These are phyloP conservation scores for Pleoardoris graminearum DNA, from an alignment of 2,329 filamentous ascomycete species.

Conservation along the genomic window DNA sequence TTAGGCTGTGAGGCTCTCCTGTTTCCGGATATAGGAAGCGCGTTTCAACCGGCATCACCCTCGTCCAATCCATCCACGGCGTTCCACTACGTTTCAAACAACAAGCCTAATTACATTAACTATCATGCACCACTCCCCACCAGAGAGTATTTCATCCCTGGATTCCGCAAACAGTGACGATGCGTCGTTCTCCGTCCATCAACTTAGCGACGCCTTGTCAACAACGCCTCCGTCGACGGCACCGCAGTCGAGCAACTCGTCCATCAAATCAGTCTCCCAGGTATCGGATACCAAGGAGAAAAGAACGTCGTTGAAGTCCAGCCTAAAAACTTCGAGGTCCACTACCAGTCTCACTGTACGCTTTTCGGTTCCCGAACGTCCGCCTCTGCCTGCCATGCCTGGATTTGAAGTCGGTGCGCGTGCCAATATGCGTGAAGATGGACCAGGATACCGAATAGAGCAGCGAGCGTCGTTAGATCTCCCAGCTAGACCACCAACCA, in stretches of 20 bases:
- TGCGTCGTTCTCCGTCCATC: not conserved
- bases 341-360: slow-evolving; percentile 28
- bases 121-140: slow-evolving; percentile 10
- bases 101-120: slow-evolving; percentile 7
- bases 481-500: slow-evolving; percentile 8
- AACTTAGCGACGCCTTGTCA: not conserved
- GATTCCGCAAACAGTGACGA: slow-evolving; percentile 2
- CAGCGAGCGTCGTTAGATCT: not conserved
- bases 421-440: not conserved
- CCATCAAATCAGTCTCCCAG: slow-evolving; percentile 13
- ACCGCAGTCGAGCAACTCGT: slow-evolving; percentile 21
- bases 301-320: slow-evolving; percentile 28
- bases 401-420: not conserved
- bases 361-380: slow-evolving; percentile 27
- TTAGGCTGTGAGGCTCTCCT: slow-evolving; percentile 8
- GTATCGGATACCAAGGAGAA: slow-evolving; percentile 8
- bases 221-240: slow-evolving; percentile 7
- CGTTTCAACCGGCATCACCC: slow-evolving; percentile 14
- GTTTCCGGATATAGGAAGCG: slow-evolving; percentile 7
- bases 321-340: slow-evolving; percentile 24
- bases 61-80: slow-evolving; percentile 4
- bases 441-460: not conserved
- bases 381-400: slow-evolving; percentile 6
- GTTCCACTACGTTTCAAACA: slow-evolving; percentile 16
- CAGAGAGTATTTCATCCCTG: slow-evolving; percentile 10